Base-by-base conservation (phyloP, 306 rosid species). In the Cicer pinnatifidum region DNA sequence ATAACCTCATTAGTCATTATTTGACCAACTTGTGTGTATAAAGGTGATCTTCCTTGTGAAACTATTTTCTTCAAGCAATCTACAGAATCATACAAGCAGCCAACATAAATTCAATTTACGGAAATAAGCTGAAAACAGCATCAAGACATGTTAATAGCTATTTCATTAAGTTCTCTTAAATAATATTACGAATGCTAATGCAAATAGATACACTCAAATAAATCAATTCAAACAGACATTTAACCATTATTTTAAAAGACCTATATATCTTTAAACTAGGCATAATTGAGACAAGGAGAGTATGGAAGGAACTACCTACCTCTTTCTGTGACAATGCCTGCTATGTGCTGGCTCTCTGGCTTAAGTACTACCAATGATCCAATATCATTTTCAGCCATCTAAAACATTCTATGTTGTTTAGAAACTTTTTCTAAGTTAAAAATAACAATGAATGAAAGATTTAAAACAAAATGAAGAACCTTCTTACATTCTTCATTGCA, bases 251-350 rank as follows among this genome's bases (percentile, higher is more conserved):
- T 8, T 50, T 13, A 50, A 50, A 9, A 6, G 19, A 6, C 19
- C 6, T 13, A 12, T 1, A 12, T 47, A 11, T 11, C 7, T 47
- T 44, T 10, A 10, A 9, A 9, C 5, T 0, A 2, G 6, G 20
- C 54, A 50, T 50, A 50, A 50, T 13, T 50, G 56, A 50, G 56
- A 50, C 15, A 1, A 8, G 4, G 58, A 8, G 11, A 17, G 11
- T 53, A 53, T 4, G 35, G 59, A 33, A 59, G n/a, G 50, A 37
- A 11, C 23, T 59, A 52, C 4, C 43, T 80, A 94, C 99, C 97
- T 89, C 97, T 83, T 85, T 91, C 99, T 48, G 97, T 94, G 75
- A 91, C 82, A 71, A 94, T 88, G 78, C 97, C 99, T 53, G 95
- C 97, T 73, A 90, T 78, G 37, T 81, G 47, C n/a, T 72, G 70